A percentile compares a stretch with the other conserved stretches of the same genome.
phyloP scores from a whole-genome alignment of 1,284 basidiomycete genomes.

The Pterulicium gracile region DNA sequence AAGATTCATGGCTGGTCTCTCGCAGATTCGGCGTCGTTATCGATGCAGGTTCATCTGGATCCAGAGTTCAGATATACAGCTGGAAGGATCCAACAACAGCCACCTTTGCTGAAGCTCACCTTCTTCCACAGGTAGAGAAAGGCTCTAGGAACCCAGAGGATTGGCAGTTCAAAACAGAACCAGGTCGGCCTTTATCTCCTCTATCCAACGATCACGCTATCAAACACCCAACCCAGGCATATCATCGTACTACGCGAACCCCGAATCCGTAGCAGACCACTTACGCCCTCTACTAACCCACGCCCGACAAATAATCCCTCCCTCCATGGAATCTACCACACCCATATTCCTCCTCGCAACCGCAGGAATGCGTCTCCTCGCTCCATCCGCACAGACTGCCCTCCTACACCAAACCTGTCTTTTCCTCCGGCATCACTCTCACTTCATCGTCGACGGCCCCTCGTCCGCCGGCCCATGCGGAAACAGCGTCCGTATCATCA shows the following conservation, averaged over 20 bases:
- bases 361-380: slow-evolving; percentile 91
- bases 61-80: slow-evolving; percentile 92
- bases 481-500: slow-evolving; percentile 87
- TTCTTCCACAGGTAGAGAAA: slow-evolving; percentile 83
- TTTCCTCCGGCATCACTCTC: slow-evolving; percentile 64
- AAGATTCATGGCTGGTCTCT: slow-evolving; percentile 62
- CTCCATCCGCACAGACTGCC: slow-evolving; percentile 55
- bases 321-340: slow-evolving; percentile 72
- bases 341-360: slow-evolving; percentile 94
- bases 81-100: slow-evolving; percentile 78
- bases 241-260: slow-evolving; percentile 69
- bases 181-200: slow-evolving; percentile 47
- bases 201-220: slow-evolving; percentile 2
- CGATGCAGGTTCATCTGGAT: slow-evolving; percentile 96
- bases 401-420: slow-evolving; percentile 73
- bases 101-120: slow-evolving; percentile 30
- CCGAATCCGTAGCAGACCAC: slow-evolving; percentile 65
- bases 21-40: slow-evolving; percentile 93
- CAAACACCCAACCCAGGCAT: slow-evolving; percentile 47
- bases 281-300: slow-evolving; percentile 78
- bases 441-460: slow-evolving; percentile 60
- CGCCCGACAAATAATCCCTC: slow-evolving; percentile 77
- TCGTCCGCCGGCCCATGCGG: slow-evolving; percentile 71
- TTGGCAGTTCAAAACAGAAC: slow-evolving; percentile 91
- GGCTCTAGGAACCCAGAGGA: slow-evolving; percentile 72